Evolutionary conservation across 805 yeast genomes (phyloP), one percentile per base, ranked within the genome.

Genomic region (Metschnikowia chrysomelidarum): DNA sequence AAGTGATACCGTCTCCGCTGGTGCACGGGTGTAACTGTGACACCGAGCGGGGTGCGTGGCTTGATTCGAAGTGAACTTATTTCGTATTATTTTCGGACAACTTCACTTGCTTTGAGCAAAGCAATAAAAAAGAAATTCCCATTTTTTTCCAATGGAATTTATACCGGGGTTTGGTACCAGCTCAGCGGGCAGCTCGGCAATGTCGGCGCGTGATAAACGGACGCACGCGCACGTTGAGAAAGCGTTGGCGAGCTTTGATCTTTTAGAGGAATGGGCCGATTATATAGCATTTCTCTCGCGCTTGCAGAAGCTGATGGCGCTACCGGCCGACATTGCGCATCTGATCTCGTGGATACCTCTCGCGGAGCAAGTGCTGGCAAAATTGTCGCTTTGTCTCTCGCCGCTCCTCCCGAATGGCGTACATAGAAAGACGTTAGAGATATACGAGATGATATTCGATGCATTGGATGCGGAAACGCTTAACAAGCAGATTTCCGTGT

Each of bases 231-330:
- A 73, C 38, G 73, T 91, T 9, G 91, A 84, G 34, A 75, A 80
- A 46, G 86, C 93, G 0, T 65, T 93, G 15, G 71, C 75, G 5
- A 69, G 76, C 13, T 91, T 91, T 64, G 96, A 87, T 34, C 64
- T 84, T 2, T 82, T 88, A 2, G 84, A 80, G 20, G 98, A 93
- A 64, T 93, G 99, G 99, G 98, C 98, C 10, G 98, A 93, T 56
- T 88, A 91, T 57, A 93, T 93, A 38, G 82, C 97, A 15, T 89
- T 87, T 56, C 67, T 94, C 28, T 80, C 91, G 2, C 78, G 84
- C 41, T 71, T 94, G 5, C 78, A 80, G 40, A 86, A 87, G 55
- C 80, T 94, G 0, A 59, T 89, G 25, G 64, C 53, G 39, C 49
- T 62, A 24, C 50, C 46, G 2, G 59, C 52, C 38, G 61, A 52